Evolutionary conservation across 306 rosid species (phyloP).

Genomic region (Mimosa bimucronata): DNA sequence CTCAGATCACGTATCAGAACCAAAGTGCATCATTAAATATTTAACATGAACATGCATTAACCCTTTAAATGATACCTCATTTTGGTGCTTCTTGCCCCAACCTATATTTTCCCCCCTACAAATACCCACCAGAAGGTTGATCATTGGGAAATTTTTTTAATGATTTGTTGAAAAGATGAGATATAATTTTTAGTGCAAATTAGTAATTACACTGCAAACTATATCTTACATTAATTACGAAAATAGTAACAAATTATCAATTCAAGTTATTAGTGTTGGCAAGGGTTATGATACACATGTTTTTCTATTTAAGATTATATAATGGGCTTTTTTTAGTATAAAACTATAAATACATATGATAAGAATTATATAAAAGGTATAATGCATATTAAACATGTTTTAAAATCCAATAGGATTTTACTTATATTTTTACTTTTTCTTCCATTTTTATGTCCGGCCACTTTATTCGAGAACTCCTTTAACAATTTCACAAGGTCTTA

Average conservation of each 20-base stretch:
- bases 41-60: background rate
- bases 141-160: background rate
- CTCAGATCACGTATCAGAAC: background rate
- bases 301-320: too few species aligned
- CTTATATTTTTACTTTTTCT: too few species aligned
- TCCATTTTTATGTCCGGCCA: background rate
- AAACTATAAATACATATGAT: too few species aligned
- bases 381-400: background rate
- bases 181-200: too few species aligned
- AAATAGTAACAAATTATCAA: background rate
- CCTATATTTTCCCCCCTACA: background rate
- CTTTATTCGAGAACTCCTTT: background rate
- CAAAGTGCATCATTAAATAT: background rate
- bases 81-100: background rate
- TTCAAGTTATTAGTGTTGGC: background rate
- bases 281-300: background rate
- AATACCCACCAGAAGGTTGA: background rate
- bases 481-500: background rate
- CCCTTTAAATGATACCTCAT: constrained; percentile 4
- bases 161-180: background rate
- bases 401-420: background rate
- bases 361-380: too few species aligned
- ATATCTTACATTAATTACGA: too few species aligned
- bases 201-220: too few species aligned
- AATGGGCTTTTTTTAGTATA: too few species aligned